Evolutionary conservation across 2,329 filamentous ascomycete genomes (phyloP).

Genomic region (Periconia macrospinosa): DNA sequence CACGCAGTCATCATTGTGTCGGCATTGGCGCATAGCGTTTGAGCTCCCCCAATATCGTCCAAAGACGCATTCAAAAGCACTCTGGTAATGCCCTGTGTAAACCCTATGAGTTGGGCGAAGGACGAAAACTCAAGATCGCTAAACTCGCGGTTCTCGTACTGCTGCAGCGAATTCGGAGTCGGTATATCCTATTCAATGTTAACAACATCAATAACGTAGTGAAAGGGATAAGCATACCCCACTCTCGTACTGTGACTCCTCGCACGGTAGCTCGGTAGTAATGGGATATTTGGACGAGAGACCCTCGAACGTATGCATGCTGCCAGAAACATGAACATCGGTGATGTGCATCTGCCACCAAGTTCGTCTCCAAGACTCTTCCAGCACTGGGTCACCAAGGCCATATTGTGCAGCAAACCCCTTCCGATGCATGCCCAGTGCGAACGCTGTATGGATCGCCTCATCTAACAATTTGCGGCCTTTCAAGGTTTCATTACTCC

Average conservation of each 20-base stretch:
- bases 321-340: slow-evolving; percentile 78
- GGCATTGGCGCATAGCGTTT: slow-evolving; percentile 11
- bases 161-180: slow-evolving; percentile 58
- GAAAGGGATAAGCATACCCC: slow-evolving; percentile 18
- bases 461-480: slow-evolving; percentile 67
- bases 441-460: slow-evolving; percentile 70
- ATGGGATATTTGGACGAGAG: slow-evolving; percentile 46
- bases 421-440: slow-evolving; percentile 72
- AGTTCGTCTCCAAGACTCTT: slow-evolving; percentile 81
- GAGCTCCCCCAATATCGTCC: slow-evolving; percentile 14
- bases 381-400: slow-evolving; percentile 64
- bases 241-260: slow-evolving; percentile 66
- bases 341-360: slow-evolving; percentile 84
- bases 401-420: slow-evolving; percentile 66
- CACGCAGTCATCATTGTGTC: slow-evolving; percentile 68
- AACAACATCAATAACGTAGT: neutral
- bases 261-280: slow-evolving; percentile 73
- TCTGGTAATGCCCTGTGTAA: slow-evolving; percentile 71
- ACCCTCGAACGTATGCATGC: slow-evolving; percentile 59
- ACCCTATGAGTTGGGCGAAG: slow-evolving; percentile 78
- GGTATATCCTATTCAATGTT: slow-evolving; percentile 19
- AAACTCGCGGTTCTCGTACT: slow-evolving; percentile 74
- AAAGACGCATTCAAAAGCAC: slow-evolving; percentile 56
- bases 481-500: slow-evolving; percentile 67
- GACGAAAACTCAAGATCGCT: slow-evolving; percentile 76